These are phyloP conservation scores for Tricholoma flavovirens DNA, from an alignment of 768 basidiomycete species.

Conservation along the genomic window DNA sequence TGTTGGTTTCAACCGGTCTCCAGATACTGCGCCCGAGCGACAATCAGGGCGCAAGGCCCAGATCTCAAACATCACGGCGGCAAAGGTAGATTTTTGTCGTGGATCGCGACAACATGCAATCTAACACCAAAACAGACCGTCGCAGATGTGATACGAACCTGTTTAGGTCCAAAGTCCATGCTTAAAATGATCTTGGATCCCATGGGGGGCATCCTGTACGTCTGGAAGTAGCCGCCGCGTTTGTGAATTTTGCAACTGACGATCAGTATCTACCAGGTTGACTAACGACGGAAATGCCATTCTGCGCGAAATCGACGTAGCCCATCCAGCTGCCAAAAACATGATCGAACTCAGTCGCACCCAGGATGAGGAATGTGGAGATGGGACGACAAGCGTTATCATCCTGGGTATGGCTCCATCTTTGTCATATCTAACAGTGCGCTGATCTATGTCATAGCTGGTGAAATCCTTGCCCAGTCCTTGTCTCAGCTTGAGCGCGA, in stretches of 20 bases:
- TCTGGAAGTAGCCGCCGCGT: constrained; percentile 1
- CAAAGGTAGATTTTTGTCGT: constrained; percentile 60
- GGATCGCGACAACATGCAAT: background rate
- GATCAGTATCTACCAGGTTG: constrained; percentile 43
- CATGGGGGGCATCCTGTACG: constrained; percentile 97
- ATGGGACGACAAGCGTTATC: constrained; percentile 97
- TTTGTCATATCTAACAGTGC: background rate
- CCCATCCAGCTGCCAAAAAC: constrained; percentile 97
- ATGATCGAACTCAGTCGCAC: constrained; percentile 99
- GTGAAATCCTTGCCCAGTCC: constrained; percentile 95
- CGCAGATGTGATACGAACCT: constrained; percentile 96
- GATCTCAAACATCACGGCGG: constrained; percentile 94
- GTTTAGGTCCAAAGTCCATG: constrained; percentile 97
- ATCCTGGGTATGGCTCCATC: constrained; percentile 64
- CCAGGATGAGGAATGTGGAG: constrained; percentile 98
- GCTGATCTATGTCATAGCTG: constrained; percentile 43
- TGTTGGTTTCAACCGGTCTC: background rate
- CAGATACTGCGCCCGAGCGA: constrained; percentile 91
- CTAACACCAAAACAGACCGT: constrained; percentile 63
- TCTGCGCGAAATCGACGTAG: constrained; percentile 96
- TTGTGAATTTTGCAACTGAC: constrained; percentile 5
- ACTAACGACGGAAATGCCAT: constrained; percentile 99
- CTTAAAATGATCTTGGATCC: constrained; percentile 99
- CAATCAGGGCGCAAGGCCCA: constrained; percentile 94
- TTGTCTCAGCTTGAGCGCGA: constrained; percentile 90